Base-by-base conservation (phyloP, 768 basidiomycete genomes). In the Pleurotus sapidus region DNA sequence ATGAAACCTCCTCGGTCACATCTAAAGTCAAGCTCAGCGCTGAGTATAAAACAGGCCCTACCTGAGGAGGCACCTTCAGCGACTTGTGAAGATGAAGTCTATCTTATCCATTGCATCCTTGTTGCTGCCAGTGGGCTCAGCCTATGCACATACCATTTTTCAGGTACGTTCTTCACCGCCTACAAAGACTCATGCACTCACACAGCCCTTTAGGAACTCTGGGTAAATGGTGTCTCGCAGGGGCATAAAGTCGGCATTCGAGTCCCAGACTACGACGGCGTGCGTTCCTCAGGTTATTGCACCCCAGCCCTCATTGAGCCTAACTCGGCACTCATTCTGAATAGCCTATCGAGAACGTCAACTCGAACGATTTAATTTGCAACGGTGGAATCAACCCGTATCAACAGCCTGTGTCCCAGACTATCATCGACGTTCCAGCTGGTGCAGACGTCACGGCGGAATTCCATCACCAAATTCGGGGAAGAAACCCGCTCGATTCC, bases 371-470 rank as follows among this genome's bases (percentile, higher is more conserved):
- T 61, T 51, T 77, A 30, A 84, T 84, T 57, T 84, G 84, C 74
- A 84, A 84, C 50, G 81, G 83, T 18, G 82, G 81, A 11, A 80
- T 81, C 62, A 84, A 83, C 64, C 81, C 80, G 3, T 81, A 80
- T 65, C 74, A 75, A 47, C 69, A 72, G 57, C 81, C 80, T 6
- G 64, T 82, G 9, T 81, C 79, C 4, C 67, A 65, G 20, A 68
- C 69, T 0, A 64, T 81, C 40, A 80, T 84, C 62, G 68, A 70
- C 14, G 79, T 82, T 8, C 70, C 83, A 0, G 84, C 83, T 59
- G 83, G 84, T 17, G 70, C 80, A 5, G 70, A 72, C 56, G 75
- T 84, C 15, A 80, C 80, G 9, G 77, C 80, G 24, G 78, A 84
- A 59, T 84, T 74, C 73, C 82, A 76, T 53, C 81, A 81, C 63